Evolutionary conservation across 1,284 basidiomycete species (phyloP).

Genomic region (Prillingera fragicola): DNA sequence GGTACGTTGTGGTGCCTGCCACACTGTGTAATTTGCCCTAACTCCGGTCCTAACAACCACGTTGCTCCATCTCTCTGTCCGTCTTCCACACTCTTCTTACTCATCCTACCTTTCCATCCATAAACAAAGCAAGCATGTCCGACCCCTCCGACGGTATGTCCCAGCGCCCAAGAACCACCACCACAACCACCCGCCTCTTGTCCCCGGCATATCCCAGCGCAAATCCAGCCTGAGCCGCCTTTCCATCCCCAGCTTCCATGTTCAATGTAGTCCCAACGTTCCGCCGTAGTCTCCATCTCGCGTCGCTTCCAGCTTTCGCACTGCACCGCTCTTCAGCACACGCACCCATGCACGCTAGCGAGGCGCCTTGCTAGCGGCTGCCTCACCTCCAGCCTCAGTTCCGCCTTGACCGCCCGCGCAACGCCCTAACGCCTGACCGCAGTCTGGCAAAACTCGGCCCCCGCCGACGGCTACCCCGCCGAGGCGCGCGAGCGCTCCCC

Average conservation of each 20-base stretch:
- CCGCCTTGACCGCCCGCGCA: slow-evolving; percentile 5
- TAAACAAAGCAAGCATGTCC: slow-evolving; percentile 35
- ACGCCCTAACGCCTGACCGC: slow-evolving; percentile 18
- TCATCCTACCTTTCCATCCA: slow-evolving; percentile 1
- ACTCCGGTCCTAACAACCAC: slow-evolving; percentile 5
- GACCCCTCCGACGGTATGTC: slow-evolving; percentile 49
- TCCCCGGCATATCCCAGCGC: no score
- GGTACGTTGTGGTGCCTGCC: no score
- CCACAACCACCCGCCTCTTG: no score
- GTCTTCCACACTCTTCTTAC: not conserved
- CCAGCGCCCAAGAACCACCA: no score
- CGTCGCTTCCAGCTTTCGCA: slow-evolving; percentile 1
- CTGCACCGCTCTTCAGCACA: not conserved
- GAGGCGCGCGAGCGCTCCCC: slow-evolving; percentile 5
- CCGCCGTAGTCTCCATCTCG: not conserved
- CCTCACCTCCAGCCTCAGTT: slow-evolving; percentile 6
- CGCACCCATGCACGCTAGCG: no score
- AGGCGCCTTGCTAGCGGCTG: not conserved
- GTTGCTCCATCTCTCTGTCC: no score
- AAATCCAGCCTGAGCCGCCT: no score
- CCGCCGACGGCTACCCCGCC: slow-evolving; percentile 22
- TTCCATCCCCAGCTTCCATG: no score
- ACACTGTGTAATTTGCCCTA: not conserved
- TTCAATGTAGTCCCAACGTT: no score
- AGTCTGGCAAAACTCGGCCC: slow-evolving; percentile 42